Percentiles rank a stretch among this genome's conserved stretches.
phyloP scores from a whole-genome alignment of 2,329 filamentous ascomycete genomes.

The Beauveria sp. region DNA sequence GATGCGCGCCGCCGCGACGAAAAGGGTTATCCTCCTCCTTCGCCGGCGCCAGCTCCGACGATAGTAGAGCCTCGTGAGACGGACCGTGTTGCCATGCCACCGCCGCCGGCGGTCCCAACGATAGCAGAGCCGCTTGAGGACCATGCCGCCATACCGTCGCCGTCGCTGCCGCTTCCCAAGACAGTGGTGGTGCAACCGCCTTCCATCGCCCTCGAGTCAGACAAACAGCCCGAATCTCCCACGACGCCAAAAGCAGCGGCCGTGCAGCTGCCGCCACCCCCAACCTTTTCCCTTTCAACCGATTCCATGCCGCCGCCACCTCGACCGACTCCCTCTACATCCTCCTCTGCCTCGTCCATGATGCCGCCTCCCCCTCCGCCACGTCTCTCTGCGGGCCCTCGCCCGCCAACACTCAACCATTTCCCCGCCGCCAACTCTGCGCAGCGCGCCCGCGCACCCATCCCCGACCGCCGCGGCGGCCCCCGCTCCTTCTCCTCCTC shows the following conservation, averaged over 20 bases:
- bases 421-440: constrained; percentile 47
- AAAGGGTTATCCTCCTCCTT: neutral
- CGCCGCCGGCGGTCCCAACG: constrained; percentile 3
- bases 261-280: constrained; percentile 37
- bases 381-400: constrained; percentile 18
- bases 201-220: constrained; percentile 12
- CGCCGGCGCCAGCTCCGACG: constrained; percentile 6
- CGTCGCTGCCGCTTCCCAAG: constrained; percentile 27
- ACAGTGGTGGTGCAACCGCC: constrained; percentile 18
- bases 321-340: neutral
- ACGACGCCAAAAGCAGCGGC: constrained; percentile 21
- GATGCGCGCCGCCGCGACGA: neutral
- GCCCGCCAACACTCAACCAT: constrained; percentile 28
- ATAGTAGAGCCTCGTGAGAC: constrained; percentile 3
- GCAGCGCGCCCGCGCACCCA: constrained; percentile 38
- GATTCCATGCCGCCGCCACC: constrained; percentile 13
- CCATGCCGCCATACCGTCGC: constrained; percentile 24
- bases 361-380: constrained; percentile 13
- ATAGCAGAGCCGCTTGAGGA: constrained; percentile 15
- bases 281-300: constrained; percentile 35
- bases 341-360: constrained; percentile 7
- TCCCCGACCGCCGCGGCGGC: constrained; percentile 30
- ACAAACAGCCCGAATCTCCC: neutral
- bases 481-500: constrained; percentile 19
- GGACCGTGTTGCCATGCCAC: constrained; percentile 24